Conservation (phyloP, 2,329 filamentous ascomycete genomes). For the Hypocreales sp. region DNA sequence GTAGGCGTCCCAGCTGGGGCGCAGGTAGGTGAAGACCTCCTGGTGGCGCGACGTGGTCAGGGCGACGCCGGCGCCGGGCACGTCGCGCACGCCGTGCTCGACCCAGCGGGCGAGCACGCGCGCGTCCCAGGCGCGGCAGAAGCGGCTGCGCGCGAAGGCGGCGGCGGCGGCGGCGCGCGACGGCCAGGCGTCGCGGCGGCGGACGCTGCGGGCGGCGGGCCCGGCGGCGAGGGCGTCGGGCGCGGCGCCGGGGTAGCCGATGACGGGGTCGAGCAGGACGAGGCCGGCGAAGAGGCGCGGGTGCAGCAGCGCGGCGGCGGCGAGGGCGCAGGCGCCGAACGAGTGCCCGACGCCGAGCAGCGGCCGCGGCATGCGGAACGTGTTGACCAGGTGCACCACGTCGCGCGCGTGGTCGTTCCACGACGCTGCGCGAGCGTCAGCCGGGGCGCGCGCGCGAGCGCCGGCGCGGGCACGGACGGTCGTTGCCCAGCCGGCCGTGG, state of each 20-base stretch:
- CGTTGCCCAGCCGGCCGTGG: slow-evolving; percentile 61
- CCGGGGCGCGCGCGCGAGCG: not conserved
- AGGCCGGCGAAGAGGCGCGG: slow-evolving; percentile 65
- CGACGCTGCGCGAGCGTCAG: slow-evolving; percentile 35
- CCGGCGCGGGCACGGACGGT: slow-evolving; percentile 40
- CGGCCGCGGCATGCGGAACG: slow-evolving; percentile 66
- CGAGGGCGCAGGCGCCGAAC: slow-evolving; percentile 64
- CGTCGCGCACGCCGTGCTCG: slow-evolving; percentile 56
- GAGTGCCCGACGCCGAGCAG: slow-evolving; percentile 79
- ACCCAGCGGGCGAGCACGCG: slow-evolving; percentile 53
- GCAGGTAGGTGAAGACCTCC: slow-evolving; percentile 57
- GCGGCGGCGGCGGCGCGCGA: slow-evolving; percentile 52
- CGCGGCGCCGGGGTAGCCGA: slow-evolving; percentile 32
- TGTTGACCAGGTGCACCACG: slow-evolving; percentile 71
- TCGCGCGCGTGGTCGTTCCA: slow-evolving; percentile 83
- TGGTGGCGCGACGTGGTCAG: slow-evolving; percentile 75
- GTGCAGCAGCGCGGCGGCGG: slow-evolving; percentile 58
- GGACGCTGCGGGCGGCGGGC: slow-evolving; percentile 47
- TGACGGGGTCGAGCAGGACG: slow-evolving; percentile 73
- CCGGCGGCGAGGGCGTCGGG: slow-evolving; percentile 16
- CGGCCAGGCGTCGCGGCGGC: slow-evolving; percentile 70
- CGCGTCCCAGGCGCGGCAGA: slow-evolving; percentile 72
- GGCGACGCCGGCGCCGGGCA: slow-evolving; percentile 38
- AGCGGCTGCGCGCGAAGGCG: slow-evolving; percentile 46
- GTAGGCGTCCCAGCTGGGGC: slow-evolving; percentile 37